Evolutionary conservation across 169 alveolate genomes (phyloP).

Genomic region (Cryptosporidium bovis): DNA sequence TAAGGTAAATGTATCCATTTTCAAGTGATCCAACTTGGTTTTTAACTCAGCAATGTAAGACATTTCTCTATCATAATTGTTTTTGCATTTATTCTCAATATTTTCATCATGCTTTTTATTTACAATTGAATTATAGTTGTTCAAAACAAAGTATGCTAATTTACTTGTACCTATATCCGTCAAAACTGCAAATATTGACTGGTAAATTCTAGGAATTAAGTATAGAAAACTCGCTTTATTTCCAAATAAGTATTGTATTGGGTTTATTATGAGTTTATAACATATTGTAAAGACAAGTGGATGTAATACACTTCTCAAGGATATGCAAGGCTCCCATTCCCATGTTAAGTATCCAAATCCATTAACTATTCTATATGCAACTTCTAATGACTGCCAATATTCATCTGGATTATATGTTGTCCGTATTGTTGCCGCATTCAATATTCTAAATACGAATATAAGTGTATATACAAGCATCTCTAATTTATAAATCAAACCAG

Average conservation of each 20-base stretch:
- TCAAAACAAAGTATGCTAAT: conserved; percentile 53
- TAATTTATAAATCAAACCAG: not conserved
- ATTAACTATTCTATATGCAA: conserved; percentile 80
- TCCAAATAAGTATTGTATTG: too few species aligned
- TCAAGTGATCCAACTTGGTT: too few species aligned
- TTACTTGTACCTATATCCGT: conserved; percentile 78
- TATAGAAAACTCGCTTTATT: not conserved
- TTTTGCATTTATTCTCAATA: too few species aligned
- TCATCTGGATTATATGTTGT: conserved; percentile 84
- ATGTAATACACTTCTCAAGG: conserved; percentile 80
- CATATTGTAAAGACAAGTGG: conserved; percentile 79
- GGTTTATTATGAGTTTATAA: conserved; percentile 64
- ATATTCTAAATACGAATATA: conserved; percentile 22
- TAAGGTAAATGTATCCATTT: conserved; percentile 37
- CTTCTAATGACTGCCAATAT: conserved; percentile 84
- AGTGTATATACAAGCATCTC: not conserved
- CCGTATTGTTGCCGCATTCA: conserved; percentile 76
- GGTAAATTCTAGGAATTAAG: conserved; percentile 77
- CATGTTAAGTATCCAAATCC: conserved; percentile 84
- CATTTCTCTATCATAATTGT: too few species aligned
- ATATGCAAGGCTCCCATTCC: conserved; percentile 85
- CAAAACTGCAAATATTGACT: conserved; percentile 78
- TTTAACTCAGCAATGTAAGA: too few species aligned
- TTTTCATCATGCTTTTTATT: not conserved
- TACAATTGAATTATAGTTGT: not conserved